Percentiles rank a stretch among this genome's conserved stretches.
Conservation (phyloP, 371 early-diverging fungal species). For the Rhizomucor miehei region DNA sequence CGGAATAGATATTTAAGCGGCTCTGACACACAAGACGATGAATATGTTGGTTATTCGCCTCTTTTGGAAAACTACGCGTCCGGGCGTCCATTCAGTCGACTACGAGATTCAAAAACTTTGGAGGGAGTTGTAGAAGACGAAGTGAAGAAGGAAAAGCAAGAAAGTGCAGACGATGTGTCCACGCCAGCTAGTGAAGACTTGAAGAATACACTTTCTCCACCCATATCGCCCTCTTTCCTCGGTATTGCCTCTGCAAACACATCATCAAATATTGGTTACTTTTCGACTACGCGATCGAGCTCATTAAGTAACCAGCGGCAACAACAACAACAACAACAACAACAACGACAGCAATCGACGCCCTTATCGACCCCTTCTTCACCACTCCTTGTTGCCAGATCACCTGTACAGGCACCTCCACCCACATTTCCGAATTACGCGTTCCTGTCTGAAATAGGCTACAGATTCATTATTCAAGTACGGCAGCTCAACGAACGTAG, state of each 20-base stretch:
- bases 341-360: background rate
- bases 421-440: slow-evolving; percentile 12
- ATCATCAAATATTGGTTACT: background rate
- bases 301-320: slow-evolving; percentile 11
- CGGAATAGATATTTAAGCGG: background rate
- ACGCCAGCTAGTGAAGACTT: too few relatives aligned
- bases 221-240: slow-evolving; percentile 12
- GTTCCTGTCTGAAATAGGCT: slow-evolving; percentile 14
- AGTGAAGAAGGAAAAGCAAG: background rate
- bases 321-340: slow-evolving; percentile 5
- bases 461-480: slow-evolving; percentile 13
- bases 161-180: background rate
- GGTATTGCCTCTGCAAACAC: slow-evolving; percentile 2
- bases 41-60: slow-evolving; percentile 18
- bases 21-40: slow-evolving; percentile 10
- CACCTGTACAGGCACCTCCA: slow-evolving; percentile 1
- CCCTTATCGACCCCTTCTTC: slow-evolving; percentile 3
- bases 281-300: slow-evolving; percentile 10
- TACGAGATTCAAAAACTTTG: background rate
- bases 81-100: slow-evolving; percentile 7
- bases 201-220: slow-evolving; percentile 12
- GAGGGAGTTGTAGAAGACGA: background rate
- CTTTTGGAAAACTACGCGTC: slow-evolving; percentile 15
- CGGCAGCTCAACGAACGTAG: slow-evolving; percentile 14
- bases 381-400: background rate